Evolutionary conservation across 441 rosid species (phyloP), one percentile per base, ranked within the genome.

Genomic region (Aleurites moluccanus): DNA sequence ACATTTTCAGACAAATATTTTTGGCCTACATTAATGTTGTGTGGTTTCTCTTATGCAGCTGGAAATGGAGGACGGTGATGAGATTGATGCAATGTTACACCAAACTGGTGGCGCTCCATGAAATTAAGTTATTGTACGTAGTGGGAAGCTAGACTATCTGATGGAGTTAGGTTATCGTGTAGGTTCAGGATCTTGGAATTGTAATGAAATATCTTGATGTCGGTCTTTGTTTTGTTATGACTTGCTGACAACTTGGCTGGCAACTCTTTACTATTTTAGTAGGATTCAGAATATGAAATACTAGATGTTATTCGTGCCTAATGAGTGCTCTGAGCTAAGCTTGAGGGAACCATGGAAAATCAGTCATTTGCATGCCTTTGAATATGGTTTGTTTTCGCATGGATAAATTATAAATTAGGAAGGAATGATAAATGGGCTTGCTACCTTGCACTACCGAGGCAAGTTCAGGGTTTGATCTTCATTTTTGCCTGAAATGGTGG

Each of bases 61-160:
- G 69, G 97, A 90, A 27, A 92, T 92, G 97, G 95, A 92, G 77
- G 97, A 92, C 49, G 97, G 97, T 18, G 97, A 92, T 63, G 97
- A 92, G 86, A 92, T 92, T 16, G 97, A 92, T n/a, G 97, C 97
- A 0, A 92, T 92, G 97, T 80, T 92, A 73, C 97, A 92, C 82
- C 95, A 92, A 75, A 92, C 97, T 0, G 97, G 95, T 0, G 97
- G 97, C 16, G 77, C 45, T 65, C 20, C 59, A 30, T 72, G 68
- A 60, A 59, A 64, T 49, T 38, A 14, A 56, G 59, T 55, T 20
- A 53, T 42, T 68, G 40, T 66, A 16, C 45, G 5, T 53, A 25
- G 40, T 70, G 76, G 49, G 25, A 56, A 3, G 67, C 28, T 53
- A 35, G 50, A 38, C 49, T 65, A 80, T 80, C 33, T 69, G 13